Conservation (phyloP, 2,329 filamentous ascomycete genomes). For the Botryosphaeria dothidea region DNA sequence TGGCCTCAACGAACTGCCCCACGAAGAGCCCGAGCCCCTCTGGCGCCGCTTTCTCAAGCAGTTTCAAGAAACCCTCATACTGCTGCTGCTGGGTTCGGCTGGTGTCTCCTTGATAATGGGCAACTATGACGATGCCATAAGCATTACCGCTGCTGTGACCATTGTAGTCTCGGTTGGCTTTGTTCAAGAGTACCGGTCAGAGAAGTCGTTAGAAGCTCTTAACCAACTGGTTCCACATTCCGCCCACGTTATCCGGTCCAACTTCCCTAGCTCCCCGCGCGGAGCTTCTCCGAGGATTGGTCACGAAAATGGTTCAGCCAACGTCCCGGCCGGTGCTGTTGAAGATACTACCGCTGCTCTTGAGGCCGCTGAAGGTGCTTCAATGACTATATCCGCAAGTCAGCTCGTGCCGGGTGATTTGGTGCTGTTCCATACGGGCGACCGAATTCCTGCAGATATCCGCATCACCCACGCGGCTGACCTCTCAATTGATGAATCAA, state of each 20-base stretch:
- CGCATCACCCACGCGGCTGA: constrained; percentile 89
- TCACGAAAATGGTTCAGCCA: constrained; percentile 22
- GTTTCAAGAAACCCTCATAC: constrained; percentile 92
- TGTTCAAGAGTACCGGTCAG: constrained; percentile 94
- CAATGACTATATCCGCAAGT: constrained; percentile 80
- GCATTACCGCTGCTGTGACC: constrained; percentile 92
- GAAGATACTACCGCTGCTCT: constrained; percentile 62
- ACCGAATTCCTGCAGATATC: constrained; percentile 94
- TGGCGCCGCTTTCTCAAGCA: constrained; percentile 96
- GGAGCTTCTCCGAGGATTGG: not conserved
- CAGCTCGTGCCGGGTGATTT: constrained; percentile 91
- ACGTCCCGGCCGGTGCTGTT: constrained; percentile 30
- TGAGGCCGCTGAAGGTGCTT: constrained; percentile 68
- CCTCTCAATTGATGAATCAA: constrained; percentile 93
- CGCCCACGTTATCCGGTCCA: constrained; percentile 82
- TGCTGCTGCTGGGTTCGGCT: constrained; percentile 87
- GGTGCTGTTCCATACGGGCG: constrained; percentile 91
- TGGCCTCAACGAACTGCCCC: constrained; percentile 91
- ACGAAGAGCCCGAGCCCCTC: constrained; percentile 88
- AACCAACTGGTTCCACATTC: constrained; percentile 93
- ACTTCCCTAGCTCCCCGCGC: constrained; percentile 20
- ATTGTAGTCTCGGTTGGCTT: constrained; percentile 97
- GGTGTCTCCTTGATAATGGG: constrained; percentile 86
- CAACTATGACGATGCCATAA: constrained; percentile 92
- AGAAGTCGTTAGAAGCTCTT: constrained; percentile 94